These are phyloP conservation scores for Chrysanthemum lavandulifolium DNA, from an alignment of 129 eudicot species.

Conservation along the genomic window DNA sequence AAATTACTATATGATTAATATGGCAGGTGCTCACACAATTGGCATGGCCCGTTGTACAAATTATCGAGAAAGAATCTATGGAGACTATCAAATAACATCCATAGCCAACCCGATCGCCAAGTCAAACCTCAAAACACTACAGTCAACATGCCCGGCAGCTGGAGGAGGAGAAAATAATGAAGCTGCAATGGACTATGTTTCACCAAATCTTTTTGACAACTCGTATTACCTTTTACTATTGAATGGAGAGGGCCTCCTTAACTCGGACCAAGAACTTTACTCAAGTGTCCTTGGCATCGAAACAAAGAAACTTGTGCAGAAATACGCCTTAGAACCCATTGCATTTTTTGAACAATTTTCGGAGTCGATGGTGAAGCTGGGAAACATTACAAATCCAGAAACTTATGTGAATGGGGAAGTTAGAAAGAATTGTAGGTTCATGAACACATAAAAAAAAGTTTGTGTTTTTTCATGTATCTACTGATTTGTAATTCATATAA, in stretches of 20 bases:
- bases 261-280: slow-evolving; percentile 85
- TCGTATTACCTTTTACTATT: slow-evolving; percentile 67
- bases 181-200: slow-evolving; percentile 61
- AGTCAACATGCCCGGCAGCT: slow-evolving; percentile 53
- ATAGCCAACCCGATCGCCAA: slow-evolving; percentile 36
- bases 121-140: slow-evolving; percentile 44
- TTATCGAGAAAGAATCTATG: slow-evolving; percentile 74
- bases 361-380: slow-evolving; percentile 86
- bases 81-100: slow-evolving; percentile 60
- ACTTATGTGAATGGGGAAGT: slow-evolving; percentile 80
- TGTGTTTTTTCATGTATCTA: slow-evolving; percentile 1
- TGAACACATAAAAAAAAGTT: slow-evolving; percentile 49
- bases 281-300: slow-evolving; percentile 63
- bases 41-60: slow-evolving; percentile 85
- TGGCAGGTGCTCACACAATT: slow-evolving; percentile 87
- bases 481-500: background rate
- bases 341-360: slow-evolving; percentile 85
- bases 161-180: slow-evolving; percentile 61
- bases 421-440: slow-evolving; percentile 82
- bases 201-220: slow-evolving; percentile 75
- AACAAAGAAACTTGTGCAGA: slow-evolving; percentile 56
- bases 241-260: slow-evolving; percentile 68
- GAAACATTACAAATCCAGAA: slow-evolving; percentile 68
- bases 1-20: background rate
- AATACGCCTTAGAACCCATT: slow-evolving; percentile 55